Conservation (phyloP, 2,329 filamentous ascomycete species). For the Microcyclosporella mali region DNA sequence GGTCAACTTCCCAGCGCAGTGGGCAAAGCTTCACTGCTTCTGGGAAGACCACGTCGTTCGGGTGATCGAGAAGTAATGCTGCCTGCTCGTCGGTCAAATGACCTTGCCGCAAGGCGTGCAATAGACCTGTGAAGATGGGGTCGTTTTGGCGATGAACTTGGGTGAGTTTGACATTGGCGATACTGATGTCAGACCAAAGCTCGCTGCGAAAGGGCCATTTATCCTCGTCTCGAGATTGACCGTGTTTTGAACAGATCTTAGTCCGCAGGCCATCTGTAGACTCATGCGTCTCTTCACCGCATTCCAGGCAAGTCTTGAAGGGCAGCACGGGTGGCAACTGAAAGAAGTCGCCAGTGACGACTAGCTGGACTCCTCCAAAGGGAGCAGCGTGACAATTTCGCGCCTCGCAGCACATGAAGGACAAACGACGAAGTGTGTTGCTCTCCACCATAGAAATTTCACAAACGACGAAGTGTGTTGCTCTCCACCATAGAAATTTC, state of each 20-base stretch:
- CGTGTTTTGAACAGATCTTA: constrained; percentile 30
- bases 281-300: constrained; percentile 30
- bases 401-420: constrained; percentile 32
- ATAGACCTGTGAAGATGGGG: constrained; percentile 46
- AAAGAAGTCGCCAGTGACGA: constrained; percentile 50
- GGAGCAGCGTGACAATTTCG: constrained; percentile 1
- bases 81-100: constrained; percentile 2
- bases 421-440: constrained; percentile 35
- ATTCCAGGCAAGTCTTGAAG: constrained; percentile 48
- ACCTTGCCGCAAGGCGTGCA: constrained; percentile 4
- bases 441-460: constrained; percentile 58
- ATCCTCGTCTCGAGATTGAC: constrained; percentile 38
- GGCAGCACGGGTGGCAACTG: constrained; percentile 56
- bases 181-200: constrained; percentile 50
- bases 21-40: constrained; percentile 39
- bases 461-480: constrained; percentile 45
- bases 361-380: constrained; percentile 43
- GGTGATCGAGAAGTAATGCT: constrained; percentile 2
- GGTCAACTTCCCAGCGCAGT: constrained; percentile 33
- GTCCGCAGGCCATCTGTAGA: not conserved
- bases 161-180: constrained; percentile 47
- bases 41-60: constrained; percentile 38
- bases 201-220: constrained; percentile 56
- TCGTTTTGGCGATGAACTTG: constrained; percentile 55
- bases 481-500: constrained; percentile 62